phyloP scores from a whole-genome alignment of 1,139 yeast species.

The Suhomyces kunorum region DNA sequence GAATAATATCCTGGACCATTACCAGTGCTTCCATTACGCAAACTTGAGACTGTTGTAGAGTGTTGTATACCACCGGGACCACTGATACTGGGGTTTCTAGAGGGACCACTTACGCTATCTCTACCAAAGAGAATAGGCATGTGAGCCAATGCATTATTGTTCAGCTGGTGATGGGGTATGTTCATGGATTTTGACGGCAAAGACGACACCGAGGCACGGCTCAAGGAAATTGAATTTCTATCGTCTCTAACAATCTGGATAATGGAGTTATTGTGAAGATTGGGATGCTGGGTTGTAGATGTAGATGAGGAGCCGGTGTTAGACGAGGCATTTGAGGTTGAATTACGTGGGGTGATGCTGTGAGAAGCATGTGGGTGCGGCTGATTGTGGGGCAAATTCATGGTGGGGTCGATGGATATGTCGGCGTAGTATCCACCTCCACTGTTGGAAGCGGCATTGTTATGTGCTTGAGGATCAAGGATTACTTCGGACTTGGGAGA shows the following conservation, averaged over 20 bases:
- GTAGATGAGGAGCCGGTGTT: conserved; percentile 9
- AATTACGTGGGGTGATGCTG: conserved; percentile 41
- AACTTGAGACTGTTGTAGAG: conserved; percentile 40
- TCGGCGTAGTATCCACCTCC: conserved; percentile 54
- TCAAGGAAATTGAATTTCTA: conserved; percentile 37
- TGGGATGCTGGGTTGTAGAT: conserved; percentile 3
- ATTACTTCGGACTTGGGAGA: conserved; percentile 34
- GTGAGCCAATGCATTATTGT: conserved; percentile 43
- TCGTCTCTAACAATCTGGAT: conserved; percentile 47
- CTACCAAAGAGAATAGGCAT: conserved; percentile 48
- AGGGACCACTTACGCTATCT: conserved; percentile 45
- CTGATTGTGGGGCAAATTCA: conserved; percentile 50
- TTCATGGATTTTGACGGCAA: conserved; percentile 52
- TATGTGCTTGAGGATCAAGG: conserved; percentile 39
- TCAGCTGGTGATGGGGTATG: conserved; percentile 51
- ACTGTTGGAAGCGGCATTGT: conserved; percentile 29
- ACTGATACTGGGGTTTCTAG: conserved; percentile 43
- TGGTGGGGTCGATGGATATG: conserved; percentile 48
- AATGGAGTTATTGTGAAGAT: conserved; percentile 42
- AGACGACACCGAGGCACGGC: conserved; percentile 46
- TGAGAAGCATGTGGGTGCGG: conserved; percentile 36
- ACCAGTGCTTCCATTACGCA: conserved; percentile 42
- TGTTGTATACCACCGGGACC: conserved; percentile 36
- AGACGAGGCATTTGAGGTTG: conserved; percentile 24
- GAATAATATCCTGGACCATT: conserved; percentile 38